Base-by-base conservation (phyloP, 371 early-diverging fungal genomes). In the Zopfochytrium polystomum region DNA sequence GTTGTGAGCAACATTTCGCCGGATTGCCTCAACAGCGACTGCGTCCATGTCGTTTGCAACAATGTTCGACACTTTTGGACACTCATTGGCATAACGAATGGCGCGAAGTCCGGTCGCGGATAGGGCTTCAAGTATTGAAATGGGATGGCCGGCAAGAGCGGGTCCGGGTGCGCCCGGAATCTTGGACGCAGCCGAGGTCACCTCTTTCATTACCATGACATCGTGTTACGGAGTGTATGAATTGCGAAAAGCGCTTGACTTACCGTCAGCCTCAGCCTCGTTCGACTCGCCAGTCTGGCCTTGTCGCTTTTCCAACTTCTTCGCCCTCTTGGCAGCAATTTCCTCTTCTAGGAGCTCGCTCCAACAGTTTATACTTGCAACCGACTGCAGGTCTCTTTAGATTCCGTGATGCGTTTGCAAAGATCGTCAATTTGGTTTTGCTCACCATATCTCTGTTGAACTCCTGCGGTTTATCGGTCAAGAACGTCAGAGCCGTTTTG, bases 91-190 rank as follows among this genome's bases (percentile, higher is more conserved):
- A 74, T 99, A 99, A 33, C 99, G 87, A 60, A 99, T 89, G 0
- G 98, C 95, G 60, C 99, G 84, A 51, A 99, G 73, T 1, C 99
- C 99, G 44, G 96, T 95, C 1, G 99, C 99, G 1, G 98, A 87
- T 65, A 99, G 87, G 1, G 98, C 99, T 76, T 99, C 99, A 20
- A 99, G 78, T 15, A 99, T 85, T 85, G 65, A 65, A 55, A 34
- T 57, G 53, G 23, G 45, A 4, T 55, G 32, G 59, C n/a, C n/a
- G n/a, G n/a, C n/a, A n/a, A n/a, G n/a, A n/a, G n/a, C n/a, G n/a
- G n/a, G n/a, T n/a, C n/a, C n/a, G n/a, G n/a, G n/a, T n/a, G n/a
- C n/a, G n/a, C n/a, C n/a, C n/a, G n/a, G n/a, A n/a, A n/a, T n/a
- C n/a, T n/a, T n/a, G n/a, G n/a, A n/a, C n/a, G n/a, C n/a, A n/a